These are phyloP conservation scores for Pseudopithomyces chartarum DNA, from an alignment of 2,329 filamentous ascomycete genomes.

Conservation along the genomic window DNA sequence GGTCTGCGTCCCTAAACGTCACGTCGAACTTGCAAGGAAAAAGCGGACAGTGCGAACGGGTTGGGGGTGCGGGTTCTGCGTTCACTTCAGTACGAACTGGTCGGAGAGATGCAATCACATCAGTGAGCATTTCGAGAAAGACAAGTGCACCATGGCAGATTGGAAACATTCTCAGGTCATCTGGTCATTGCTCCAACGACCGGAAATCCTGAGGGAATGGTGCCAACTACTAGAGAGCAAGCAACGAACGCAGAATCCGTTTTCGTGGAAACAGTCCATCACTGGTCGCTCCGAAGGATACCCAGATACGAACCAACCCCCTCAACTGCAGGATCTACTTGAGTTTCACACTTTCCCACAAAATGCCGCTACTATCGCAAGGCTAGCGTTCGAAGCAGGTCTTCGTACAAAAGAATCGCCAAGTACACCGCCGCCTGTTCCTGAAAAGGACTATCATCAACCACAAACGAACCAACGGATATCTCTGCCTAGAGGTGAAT, in stretches of 20 bases:
- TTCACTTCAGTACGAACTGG: slow-evolving; percentile 63
- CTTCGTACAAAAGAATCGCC: slow-evolving; percentile 15
- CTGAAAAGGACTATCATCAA: slow-evolving; percentile 18
- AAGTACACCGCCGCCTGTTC: slow-evolving; percentile 18
- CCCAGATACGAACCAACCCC: slow-evolving; percentile 22
- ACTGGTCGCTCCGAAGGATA: slow-evolving; percentile 39
- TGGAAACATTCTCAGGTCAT: slow-evolving; percentile 71
- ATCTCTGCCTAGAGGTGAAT: neutral
- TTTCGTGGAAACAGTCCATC: slow-evolving; percentile 29
- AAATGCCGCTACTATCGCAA: slow-evolving; percentile 23
- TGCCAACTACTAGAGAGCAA: slow-evolving; percentile 30
- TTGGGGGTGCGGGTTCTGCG: slow-evolving; percentile 72
- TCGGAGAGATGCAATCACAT: slow-evolving; percentile 70
- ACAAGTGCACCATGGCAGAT: slow-evolving; percentile 59
- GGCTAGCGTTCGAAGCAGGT: slow-evolving; percentile 26
- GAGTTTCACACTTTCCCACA: slow-evolving; percentile 29
- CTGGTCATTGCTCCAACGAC: slow-evolving; percentile 67
- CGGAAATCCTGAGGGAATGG: slow-evolving; percentile 63
- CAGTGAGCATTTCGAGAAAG: slow-evolving; percentile 64
- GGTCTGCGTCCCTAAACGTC: slow-evolving; percentile 60
- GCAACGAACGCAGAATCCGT: slow-evolving; percentile 13
- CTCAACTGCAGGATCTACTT: slow-evolving; percentile 35
- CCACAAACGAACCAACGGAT: neutral
- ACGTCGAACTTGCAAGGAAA: slow-evolving; percentile 47
- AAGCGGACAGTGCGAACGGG: slow-evolving; percentile 53